A percentile compares a stretch with the other conserved stretches of the same genome.
These are phyloP conservation scores for Hippophae rhamnoides DNA, from an alignment of 306 rosid genomes.

Conservation along the genomic window DNA sequence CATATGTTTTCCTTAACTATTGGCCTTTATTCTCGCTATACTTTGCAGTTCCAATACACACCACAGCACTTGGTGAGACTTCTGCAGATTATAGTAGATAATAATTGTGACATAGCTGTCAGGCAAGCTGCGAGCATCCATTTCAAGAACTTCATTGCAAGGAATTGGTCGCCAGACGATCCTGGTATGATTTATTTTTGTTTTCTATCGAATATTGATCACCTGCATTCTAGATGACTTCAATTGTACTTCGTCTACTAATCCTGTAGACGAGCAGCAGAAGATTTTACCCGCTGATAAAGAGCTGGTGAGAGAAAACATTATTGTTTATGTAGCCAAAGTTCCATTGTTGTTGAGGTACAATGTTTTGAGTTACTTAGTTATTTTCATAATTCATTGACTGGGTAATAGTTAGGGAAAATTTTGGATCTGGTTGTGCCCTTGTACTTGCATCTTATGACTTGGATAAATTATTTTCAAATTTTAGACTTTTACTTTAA, in stretches of 20 bases:
- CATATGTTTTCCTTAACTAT: too few relatives aligned
- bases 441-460: background rate
- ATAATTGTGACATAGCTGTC: constrained; percentile 68
- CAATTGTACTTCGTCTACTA: constrained; percentile 7
- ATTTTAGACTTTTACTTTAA: background rate
- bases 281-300: constrained; percentile 71
- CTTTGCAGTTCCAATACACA: constrained; percentile 64
- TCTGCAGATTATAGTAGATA: constrained; percentile 82
- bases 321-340: constrained; percentile 70
- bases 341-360: constrained; percentile 91
- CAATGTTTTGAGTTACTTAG: constrained; percentile 4
- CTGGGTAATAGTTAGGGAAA: background rate
- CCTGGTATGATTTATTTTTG: constrained; percentile 40
- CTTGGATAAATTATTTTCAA: background rate
- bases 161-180: constrained; percentile 78
- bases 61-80: constrained; percentile 93
- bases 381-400: constrained; percentile 1
- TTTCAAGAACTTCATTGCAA: constrained; percentile 85
- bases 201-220: background rate
- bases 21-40: background rate
- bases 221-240: background rate
- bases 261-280: constrained; percentile 54
- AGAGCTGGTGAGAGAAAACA: constrained; percentile 65
- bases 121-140: constrained; percentile 97
- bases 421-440: background rate